These are phyloP conservation scores for Phytophthora idaei DNA, from an alignment of 352 stramenopile genomes.

Conservation along the genomic window DNA sequence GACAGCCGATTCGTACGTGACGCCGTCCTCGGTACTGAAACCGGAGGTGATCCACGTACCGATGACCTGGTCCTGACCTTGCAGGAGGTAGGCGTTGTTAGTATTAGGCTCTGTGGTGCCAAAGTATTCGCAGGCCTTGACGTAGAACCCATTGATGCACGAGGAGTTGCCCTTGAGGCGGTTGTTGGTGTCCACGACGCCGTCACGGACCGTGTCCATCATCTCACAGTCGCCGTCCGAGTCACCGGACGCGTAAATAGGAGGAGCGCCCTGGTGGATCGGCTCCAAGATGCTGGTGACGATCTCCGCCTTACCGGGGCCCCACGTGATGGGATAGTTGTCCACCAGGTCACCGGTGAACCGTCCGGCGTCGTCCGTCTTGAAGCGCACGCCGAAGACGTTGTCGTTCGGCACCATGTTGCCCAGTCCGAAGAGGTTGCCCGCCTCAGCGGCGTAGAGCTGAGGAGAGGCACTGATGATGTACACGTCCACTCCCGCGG, in stretches of 20 bases:
- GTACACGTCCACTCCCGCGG: slow-evolving; percentile 50
- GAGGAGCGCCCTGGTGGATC: slow-evolving; percentile 49
- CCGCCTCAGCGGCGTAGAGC: slow-evolving; percentile 56
- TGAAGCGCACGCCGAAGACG: slow-evolving; percentile 65
- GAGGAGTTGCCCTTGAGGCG: slow-evolving; percentile 49
- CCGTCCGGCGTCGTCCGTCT: slow-evolving; percentile 36
- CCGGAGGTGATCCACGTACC: slow-evolving; percentile 73
- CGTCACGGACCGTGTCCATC: slow-evolving; percentile 59
- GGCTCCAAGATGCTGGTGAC: slow-evolving; percentile 53
- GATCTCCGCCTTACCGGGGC: slow-evolving; percentile 56
- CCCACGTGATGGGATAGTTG: slow-evolving; percentile 74
- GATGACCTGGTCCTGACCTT: slow-evolving; percentile 67
- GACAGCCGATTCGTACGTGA: slow-evolving; percentile 54
- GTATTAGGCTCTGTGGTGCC: slow-evolving; percentile 38
- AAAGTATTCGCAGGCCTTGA: slow-evolving; percentile 63
- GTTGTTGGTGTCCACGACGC: slow-evolving; percentile 71
- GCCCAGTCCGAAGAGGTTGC: slow-evolving; percentile 47
- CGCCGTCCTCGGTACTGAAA: slow-evolving; percentile 63
- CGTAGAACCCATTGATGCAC: slow-evolving; percentile 72
- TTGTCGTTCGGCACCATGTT: slow-evolving; percentile 59
- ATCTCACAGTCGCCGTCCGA: slow-evolving; percentile 69
- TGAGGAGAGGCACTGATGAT: slow-evolving; percentile 71
- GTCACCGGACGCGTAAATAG: slow-evolving; percentile 62
- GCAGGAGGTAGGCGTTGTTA: slow-evolving; percentile 61
- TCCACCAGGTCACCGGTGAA: slow-evolving; percentile 51